phyloP scores from a whole-genome alignment of 2,329 filamentous ascomycete species.

The Aspergillus jensenii region DNA sequence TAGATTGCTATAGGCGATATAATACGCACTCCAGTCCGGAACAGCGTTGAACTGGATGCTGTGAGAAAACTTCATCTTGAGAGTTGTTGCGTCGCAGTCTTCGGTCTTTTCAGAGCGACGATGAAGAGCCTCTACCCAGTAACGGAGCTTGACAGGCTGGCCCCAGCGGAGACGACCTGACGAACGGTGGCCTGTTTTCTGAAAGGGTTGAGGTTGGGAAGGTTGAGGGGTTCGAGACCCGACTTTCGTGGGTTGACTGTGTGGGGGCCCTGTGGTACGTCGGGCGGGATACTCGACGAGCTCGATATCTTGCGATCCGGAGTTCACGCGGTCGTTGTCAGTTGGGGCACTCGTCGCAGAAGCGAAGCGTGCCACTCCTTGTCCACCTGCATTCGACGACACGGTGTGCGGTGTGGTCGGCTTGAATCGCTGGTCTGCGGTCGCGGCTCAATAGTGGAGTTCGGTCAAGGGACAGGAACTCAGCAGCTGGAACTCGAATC shows the following conservation, averaged over 20 bases:
- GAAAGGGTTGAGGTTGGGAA: not conserved
- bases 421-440: slow-evolving; percentile 3
- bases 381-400: slow-evolving; percentile 27
- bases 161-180: slow-evolving; percentile 2
- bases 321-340: slow-evolving; percentile 13
- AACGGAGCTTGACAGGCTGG: slow-evolving; percentile 24
- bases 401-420: slow-evolving; percentile 18
- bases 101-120: slow-evolving; percentile 19
- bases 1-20: slow-evolving; percentile 96
- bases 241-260: not conserved
- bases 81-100: slow-evolving; percentile 56
- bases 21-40: slow-evolving; percentile 98
- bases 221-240: slow-evolving; percentile 3
- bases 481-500: not conserved
- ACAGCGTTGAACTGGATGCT: slow-evolving; percentile 99
- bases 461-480: not conserved
- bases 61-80: slow-evolving; percentile 99
- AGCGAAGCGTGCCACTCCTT: slow-evolving; percentile 26
- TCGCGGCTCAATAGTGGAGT: not conserved
- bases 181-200: not conserved
- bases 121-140: slow-evolving; percentile 37
- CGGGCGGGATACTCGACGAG: slow-evolving; percentile 27
- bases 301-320: slow-evolving; percentile 33
- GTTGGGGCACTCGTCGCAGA: slow-evolving; percentile 26
- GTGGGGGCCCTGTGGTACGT: slow-evolving; percentile 12